Evolutionary conservation across 495 filamentous ascomycete genomes (phyloP).

Genomic region (Penicillium cataractarum): DNA sequence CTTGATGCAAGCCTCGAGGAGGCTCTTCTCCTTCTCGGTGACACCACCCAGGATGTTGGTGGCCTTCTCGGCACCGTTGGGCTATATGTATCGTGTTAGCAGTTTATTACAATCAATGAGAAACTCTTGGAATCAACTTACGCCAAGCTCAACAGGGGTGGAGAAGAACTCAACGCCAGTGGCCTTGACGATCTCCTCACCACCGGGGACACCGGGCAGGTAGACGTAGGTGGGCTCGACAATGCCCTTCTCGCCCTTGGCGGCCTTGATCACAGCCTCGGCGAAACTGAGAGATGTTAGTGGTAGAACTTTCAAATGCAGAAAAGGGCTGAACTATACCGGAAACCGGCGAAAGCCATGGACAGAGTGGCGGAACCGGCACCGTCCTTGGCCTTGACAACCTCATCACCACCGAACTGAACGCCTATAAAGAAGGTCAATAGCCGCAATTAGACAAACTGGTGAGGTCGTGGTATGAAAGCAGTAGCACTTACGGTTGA

Average conservation of each 20-base stretch:
- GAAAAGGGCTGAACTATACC: conserved; percentile 50
- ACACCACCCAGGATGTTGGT: conserved; percentile 73
- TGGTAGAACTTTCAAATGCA: conserved; percentile 12
- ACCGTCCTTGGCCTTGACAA: conserved; percentile 97
- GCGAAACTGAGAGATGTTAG: conserved; percentile 68
- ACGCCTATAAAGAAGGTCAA: conserved; percentile 58
- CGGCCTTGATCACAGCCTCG: conserved; percentile 88
- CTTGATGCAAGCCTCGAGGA: conserved; percentile 72
- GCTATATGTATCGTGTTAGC: conserved; percentile 52
- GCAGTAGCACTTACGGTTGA: conserved; percentile 67
- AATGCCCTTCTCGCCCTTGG: conserved; percentile 84
- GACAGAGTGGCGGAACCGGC: conserved; percentile 93
- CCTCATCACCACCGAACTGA: conserved; percentile 98
- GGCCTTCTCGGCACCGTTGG: conserved; percentile 79
- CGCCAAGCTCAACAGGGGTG: conserved; percentile 89
- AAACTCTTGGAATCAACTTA: conserved; percentile 54
- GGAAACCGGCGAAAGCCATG: conserved; percentile 96
- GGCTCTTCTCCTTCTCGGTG: conserved; percentile 81
- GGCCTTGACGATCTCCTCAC: conserved; percentile 78
- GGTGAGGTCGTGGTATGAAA: too few species aligned
- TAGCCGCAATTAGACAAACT: not conserved
- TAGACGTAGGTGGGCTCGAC: conserved; percentile 95
- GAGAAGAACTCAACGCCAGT: conserved; percentile 94
- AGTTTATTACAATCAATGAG: not conserved
- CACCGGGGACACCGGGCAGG: conserved; percentile 85